A percentile compares a stretch with the other conserved stretches of the same genome.
These are phyloP conservation scores for Colletotrichum abscissum DNA, from an alignment of 2,329 filamentous ascomycete genomes.

Conservation along the genomic window DNA sequence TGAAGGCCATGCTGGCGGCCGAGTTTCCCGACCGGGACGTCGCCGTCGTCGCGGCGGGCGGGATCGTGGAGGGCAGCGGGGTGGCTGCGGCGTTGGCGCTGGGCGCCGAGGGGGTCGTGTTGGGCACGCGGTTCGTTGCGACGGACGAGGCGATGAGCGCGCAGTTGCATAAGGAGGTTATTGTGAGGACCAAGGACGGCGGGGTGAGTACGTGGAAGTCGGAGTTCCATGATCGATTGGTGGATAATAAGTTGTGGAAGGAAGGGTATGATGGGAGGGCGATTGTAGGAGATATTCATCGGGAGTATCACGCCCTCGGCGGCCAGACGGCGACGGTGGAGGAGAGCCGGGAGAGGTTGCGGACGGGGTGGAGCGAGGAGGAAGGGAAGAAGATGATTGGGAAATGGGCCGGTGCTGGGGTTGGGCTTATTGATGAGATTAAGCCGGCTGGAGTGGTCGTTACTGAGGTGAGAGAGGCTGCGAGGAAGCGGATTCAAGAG, in stretches of 20 bases:
- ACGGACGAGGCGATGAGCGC: constrained; percentile 56
- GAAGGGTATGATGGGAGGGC: constrained; percentile 57
- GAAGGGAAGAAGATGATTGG: constrained; percentile 45
- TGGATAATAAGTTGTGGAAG: constrained; percentile 52
- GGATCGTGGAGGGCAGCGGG: constrained; percentile 66
- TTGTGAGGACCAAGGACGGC: constrained; percentile 56
- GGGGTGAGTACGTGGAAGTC: constrained; percentile 60
- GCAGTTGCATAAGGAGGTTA: constrained; percentile 51
- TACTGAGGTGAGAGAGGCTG: constrained; percentile 50
- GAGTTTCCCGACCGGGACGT: constrained; percentile 49
- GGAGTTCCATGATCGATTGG: constrained; percentile 55
- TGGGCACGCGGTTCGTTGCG: constrained; percentile 60
- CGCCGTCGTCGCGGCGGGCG: constrained; percentile 67
- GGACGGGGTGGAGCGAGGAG: constrained; percentile 49
- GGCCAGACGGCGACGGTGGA: constrained; percentile 39
- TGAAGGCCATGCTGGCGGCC: constrained; percentile 56
- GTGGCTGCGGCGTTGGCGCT: constrained; percentile 66
- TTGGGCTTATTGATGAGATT: constrained; percentile 56
- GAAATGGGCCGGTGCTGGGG: constrained; percentile 56
- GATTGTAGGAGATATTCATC: constrained; percentile 51
- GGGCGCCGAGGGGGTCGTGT: constrained; percentile 55
- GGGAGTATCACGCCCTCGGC: constrained; percentile 46
- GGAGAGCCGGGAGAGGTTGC: constrained; percentile 53
- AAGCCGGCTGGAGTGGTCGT: constrained; percentile 57
- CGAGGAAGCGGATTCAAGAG: constrained; percentile 47